Percentiles rank a stretch among this genome's conserved stretches.
Evolutionary conservation across 2,329 filamentous ascomycete genomes (phyloP).

Genomic region (Xylaria sp.): DNA sequence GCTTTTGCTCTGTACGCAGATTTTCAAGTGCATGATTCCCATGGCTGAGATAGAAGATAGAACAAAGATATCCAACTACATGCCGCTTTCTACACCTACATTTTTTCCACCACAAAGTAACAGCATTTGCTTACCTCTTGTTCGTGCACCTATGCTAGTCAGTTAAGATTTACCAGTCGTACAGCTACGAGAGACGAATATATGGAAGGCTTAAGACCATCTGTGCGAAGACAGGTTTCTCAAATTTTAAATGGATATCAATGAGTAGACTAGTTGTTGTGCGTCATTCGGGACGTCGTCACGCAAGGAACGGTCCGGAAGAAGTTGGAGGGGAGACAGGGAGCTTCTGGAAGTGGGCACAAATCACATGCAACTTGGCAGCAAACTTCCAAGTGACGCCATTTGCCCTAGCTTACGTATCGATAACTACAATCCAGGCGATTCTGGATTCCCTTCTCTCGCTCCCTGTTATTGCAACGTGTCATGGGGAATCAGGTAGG

Average conservation of each 20-base stretch:
- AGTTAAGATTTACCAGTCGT: not conserved
- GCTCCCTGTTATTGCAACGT: not conserved
- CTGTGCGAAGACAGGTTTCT: not conserved
- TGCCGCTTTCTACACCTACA: not conserved
- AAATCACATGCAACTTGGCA: slow-evolving; percentile 36
- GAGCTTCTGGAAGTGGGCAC: slow-evolving; percentile 23
- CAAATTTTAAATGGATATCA: not conserved
- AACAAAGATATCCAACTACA: slow-evolving; percentile 32
- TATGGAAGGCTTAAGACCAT: not conserved
- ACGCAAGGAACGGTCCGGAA: slow-evolving; percentile 21
- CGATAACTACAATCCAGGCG: not conserved
- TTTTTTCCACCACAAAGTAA: not conserved
- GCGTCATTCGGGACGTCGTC: slow-evolving; percentile 26
- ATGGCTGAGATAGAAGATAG: slow-evolving; percentile 25
- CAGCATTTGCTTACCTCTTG: not conserved
- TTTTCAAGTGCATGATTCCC: slow-evolving; percentile 21
- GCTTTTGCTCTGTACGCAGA: slow-evolving; percentile 26
- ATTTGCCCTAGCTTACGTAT: slow-evolving; percentile 11
- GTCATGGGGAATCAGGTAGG: not conserved
- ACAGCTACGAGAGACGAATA: not conserved
- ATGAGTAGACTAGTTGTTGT: slow-evolving; percentile 7
- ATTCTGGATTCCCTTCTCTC: not conserved
- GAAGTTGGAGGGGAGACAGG: slow-evolving; percentile 17
- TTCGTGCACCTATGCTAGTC: not conserved
- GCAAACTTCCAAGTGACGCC: slow-evolving; percentile 26